These are phyloP conservation scores for Pueraria montana DNA, from an alignment of 306 rosid genomes.

Conservation along the genomic window DNA sequence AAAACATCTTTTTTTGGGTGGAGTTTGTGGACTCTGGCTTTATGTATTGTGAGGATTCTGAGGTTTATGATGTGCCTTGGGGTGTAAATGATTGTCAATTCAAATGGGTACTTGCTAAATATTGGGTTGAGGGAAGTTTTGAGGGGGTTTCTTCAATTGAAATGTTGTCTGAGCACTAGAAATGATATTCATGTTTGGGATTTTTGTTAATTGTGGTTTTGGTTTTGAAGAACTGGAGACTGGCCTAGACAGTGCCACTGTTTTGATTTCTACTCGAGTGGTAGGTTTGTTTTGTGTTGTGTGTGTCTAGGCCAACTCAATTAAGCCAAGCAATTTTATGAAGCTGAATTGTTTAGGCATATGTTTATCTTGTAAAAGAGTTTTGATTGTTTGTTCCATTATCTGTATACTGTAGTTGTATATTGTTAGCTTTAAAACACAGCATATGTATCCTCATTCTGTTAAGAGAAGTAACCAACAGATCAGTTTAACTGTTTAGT, in stretches of 20 bases:
- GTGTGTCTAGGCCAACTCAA: constrained; percentile 15
- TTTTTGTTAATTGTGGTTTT: constrained; percentile 35
- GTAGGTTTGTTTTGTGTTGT: constrained; percentile 29
- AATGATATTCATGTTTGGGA: constrained; percentile 22
- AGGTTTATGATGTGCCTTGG: constrained; percentile 26
- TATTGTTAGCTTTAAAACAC: background rate
- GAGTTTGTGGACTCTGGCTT: constrained; percentile 29
- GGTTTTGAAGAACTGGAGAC: constrained; percentile 43
- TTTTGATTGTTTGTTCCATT: constrained; percentile 35
- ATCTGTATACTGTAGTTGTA: background rate
- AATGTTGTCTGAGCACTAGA: constrained; percentile 37
- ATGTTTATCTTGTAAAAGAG: background rate
- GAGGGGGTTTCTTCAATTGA: constrained; percentile 31
- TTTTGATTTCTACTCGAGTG: constrained; percentile 36
- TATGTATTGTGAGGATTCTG: constrained; percentile 29
- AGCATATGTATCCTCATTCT: background rate
- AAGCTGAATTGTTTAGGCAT: constrained; percentile 31
- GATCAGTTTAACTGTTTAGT: background rate
- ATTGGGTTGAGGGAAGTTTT: constrained; percentile 41
- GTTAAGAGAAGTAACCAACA: background rate
- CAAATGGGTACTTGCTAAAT: constrained; percentile 36
- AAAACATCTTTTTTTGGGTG: background rate
- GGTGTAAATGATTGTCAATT: constrained; percentile 47
- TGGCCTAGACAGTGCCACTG: constrained; percentile 35
- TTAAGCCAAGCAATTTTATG: constrained; percentile 39